Percentiles rank a stretch among this genome's conserved stretches.
These are phyloP conservation scores for Aspergillus phoenicis DNA, from an alignment of 2,329 filamentous ascomycete genomes.

Conservation along the genomic window DNA sequence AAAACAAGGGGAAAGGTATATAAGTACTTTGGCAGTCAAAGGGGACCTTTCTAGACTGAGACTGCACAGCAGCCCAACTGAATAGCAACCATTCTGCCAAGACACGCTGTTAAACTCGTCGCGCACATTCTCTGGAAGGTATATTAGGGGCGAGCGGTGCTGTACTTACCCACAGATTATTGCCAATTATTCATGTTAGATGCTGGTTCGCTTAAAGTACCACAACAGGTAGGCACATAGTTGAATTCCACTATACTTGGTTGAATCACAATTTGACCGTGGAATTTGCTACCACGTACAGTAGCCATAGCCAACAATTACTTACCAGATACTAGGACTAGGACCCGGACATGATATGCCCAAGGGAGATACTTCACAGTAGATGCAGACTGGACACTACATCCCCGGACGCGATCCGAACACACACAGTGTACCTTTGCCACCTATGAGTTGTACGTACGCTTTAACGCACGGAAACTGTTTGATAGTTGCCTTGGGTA, in stretches of 20 bases:
- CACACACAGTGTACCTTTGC: background rate
- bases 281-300: background rate
- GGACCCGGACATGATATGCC: too few species aligned
- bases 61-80: background rate
- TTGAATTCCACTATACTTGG: background rate
- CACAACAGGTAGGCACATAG: background rate
- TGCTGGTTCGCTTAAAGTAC: background rate
- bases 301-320: background rate
- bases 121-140: background rate
- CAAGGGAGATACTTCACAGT: background rate
- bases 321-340: too few species aligned
- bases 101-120: background rate
- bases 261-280: background rate
- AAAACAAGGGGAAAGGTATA: background rate
- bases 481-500: conserved; percentile 11
- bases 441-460: background rate
- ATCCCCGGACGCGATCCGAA: background rate
- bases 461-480: background rate
- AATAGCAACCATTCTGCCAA: background rate
- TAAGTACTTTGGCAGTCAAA: background rate
- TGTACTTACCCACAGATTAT: background rate
- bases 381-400: background rate
- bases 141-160: background rate
- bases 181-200: background rate
- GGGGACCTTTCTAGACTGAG: background rate